Evolutionary conservation across 176 grass and related monocot genomes (phyloP), one percentile per base, ranked within the genome.

Genomic region (Musa itinerans): DNA sequence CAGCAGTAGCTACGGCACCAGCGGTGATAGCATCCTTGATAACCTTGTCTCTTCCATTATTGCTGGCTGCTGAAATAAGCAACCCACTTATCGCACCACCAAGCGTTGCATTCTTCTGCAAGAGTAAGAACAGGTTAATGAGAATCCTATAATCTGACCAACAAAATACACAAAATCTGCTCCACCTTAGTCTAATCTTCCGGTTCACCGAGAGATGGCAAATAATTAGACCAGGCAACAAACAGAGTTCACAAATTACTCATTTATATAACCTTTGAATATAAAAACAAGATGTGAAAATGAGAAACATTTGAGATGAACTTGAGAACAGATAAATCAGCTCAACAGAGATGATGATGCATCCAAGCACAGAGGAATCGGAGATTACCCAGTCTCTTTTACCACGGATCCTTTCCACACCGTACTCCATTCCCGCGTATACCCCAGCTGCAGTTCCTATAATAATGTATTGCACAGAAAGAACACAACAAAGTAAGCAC

Each of bases 391-490:
- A 97, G 59, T 97, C 90, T 54, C n/a, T 26, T 43, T 2, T 43
- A 25, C 90, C 87, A 64, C 87, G 83, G 63, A 93, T 71, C 75
- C 85, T 88, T 80, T 90, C 87, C 61, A 92, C 80, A 59, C 90
- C 93, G 20, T 89, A 90, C 81, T 89, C 85, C 89, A 86, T 67
- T 51, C 89, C 90, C n/a, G 89, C 86, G 68, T 97, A 97, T 22
- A 97, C 71, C 62, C 93, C 93, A 87, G 90, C 93, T 78, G 90
- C 56, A 77, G 79, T 72, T 59, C 93, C 93, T 97, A 54, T 15
- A 63, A 29, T 11, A 56, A 57, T 26, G 8, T 25, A 10, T 65
- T 64, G 0, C 63, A 43, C 23, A 27, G 63, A 26, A 65, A 65
- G 10, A 65, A 27, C 2, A 65, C n/a, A 61, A 61, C 13, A 21